Conservation (phyloP, 768 basidiomycete genomes). For the Pleurotus tuber-regium region DNA sequence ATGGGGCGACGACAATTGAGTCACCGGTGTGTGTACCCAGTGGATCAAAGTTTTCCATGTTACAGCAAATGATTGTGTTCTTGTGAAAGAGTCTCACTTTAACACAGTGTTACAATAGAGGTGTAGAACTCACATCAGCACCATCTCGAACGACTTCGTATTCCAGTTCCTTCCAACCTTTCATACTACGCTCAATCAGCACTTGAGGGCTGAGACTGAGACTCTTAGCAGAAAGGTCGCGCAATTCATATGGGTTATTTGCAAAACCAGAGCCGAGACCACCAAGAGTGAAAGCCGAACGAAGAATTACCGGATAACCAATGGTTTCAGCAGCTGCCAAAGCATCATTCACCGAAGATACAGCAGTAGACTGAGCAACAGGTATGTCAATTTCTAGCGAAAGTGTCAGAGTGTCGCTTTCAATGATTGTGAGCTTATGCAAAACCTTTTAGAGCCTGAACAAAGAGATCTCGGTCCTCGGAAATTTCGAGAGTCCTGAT, state of each 20-base stretch:
- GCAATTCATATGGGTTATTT: constrained; percentile 89
- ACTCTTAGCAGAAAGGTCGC: constrained; percentile 90
- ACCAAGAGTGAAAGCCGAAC: constrained; percentile 95
- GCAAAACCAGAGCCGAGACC: constrained; percentile 99
- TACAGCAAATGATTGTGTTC: constrained; percentile 99
- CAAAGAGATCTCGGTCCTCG: constrained; percentile 96
- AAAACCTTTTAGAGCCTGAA: constrained; percentile 90
- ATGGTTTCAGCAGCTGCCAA: constrained; percentile 88
- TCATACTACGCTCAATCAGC: constrained; percentile 96
- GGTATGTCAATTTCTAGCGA: constrained; percentile 93
- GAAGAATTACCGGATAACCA: constrained; percentile 96
- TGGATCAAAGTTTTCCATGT: constrained; percentile 99
- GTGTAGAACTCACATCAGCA: constrained; percentile 72
- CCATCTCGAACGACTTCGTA: constrained; percentile 99
- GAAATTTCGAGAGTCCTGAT: constrained; percentile 93
- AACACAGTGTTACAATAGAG: constrained; percentile 11
- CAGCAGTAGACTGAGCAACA: constrained; percentile 92
- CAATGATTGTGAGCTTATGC: not conserved
- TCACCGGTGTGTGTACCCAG: constrained; percentile 99
- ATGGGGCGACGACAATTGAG: constrained; percentile 98
- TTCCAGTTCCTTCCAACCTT: constrained; percentile 99
- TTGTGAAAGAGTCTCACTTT: constrained; percentile 27
- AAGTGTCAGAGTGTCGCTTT: not conserved
- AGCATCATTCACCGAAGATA: constrained; percentile 92
- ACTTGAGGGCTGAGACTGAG: constrained; percentile 92